Evolutionary conservation across 2,329 filamentous ascomycete species (phyloP).

Genomic region (Davidsoniella neocaledoniae): DNA sequence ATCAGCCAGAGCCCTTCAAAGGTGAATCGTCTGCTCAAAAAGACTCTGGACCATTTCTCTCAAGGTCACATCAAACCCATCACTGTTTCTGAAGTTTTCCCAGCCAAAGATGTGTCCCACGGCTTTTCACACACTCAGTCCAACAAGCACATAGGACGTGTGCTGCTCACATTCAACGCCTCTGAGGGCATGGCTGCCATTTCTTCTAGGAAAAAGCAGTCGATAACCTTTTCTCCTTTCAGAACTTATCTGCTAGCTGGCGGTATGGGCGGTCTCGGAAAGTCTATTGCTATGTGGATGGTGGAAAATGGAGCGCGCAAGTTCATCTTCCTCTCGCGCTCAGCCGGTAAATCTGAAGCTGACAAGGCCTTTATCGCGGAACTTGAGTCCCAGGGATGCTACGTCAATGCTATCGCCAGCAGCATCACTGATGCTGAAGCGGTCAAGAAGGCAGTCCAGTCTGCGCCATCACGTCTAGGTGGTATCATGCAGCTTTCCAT

Average conservation of each 20-base stretch:
- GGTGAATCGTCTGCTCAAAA: too few relatives aligned
- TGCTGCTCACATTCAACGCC: conserved; percentile 17
- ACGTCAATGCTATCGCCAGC: conserved; percentile 12
- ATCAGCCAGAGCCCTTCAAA: too few relatives aligned
- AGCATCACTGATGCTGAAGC: conserved; percentile 10
- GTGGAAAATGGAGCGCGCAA: conserved; percentile 15
- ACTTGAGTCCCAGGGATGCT: conserved; percentile 10
- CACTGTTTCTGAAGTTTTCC: too few relatives aligned
- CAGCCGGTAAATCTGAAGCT: conserved; percentile 14
- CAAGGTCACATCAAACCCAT: too few relatives aligned
- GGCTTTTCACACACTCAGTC: too few relatives aligned
- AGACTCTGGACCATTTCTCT: too few relatives aligned
- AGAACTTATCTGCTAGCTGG: conserved; percentile 16
- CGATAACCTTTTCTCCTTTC: too few relatives aligned
- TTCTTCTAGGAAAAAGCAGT: conserved; percentile 11
- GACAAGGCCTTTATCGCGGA: conserved; percentile 14
- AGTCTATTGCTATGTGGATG: conserved; percentile 13
- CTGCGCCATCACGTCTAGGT: conserved; percentile 14
- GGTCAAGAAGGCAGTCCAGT: conserved; percentile 10
- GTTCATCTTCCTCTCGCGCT: conserved; percentile 19
- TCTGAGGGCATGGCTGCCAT: conserved; percentile 2
- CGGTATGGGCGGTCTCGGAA: conserved; percentile 16
- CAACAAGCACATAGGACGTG: conserved; percentile 17
- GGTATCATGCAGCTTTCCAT: conserved; percentile 19
- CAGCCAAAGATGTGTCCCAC: too few relatives aligned